A percentile compares a stretch with the other conserved stretches of the same genome.
Conservation (phyloP, 2,329 filamentous ascomycete species). For the Myriangium duriaei region DNA sequence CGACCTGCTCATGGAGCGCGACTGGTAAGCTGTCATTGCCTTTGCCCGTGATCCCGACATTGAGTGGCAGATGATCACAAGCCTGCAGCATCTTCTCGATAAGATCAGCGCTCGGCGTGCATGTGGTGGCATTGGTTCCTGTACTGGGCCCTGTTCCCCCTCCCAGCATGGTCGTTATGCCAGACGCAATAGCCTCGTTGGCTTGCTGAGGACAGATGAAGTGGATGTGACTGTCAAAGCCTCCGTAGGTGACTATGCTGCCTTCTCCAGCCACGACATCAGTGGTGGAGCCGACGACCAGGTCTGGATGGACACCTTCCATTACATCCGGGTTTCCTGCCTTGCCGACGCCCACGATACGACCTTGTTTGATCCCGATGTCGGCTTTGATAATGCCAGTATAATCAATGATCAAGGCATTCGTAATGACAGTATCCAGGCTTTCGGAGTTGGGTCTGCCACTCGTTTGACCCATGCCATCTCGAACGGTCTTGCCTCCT, state of each 20-base stretch:
- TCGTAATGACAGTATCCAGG: conserved; percentile 76
- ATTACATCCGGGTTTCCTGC: conserved; percentile 96
- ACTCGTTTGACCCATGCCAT: conserved; percentile 90
- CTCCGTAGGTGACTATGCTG: conserved; percentile 82
- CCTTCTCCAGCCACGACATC: conserved; percentile 86
- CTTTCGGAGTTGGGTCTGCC: conserved; percentile 59
- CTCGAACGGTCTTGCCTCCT: conserved; percentile 82
- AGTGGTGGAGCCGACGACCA: conserved; percentile 78
- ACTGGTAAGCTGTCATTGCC: conserved; percentile 67
- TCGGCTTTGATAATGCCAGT: conserved; percentile 92
- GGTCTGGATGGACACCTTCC: conserved; percentile 65
- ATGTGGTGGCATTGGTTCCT: conserved; percentile 83
- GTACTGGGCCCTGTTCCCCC: conserved; percentile 90
- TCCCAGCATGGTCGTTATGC: conserved; percentile 81
- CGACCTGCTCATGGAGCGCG: conserved; percentile 66
- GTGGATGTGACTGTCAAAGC: conserved; percentile 82
- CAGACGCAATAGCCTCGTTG: conserved; percentile 68
- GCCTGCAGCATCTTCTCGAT: conserved; percentile 86
- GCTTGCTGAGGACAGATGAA: conserved; percentile 92
- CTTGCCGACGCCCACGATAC: conserved; percentile 84
- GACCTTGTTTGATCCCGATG: conserved; percentile 79
- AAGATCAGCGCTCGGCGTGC: conserved; percentile 73
- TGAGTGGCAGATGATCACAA: conserved; percentile 67
- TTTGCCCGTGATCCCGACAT: conserved; percentile 85
- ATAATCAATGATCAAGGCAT: conserved; percentile 83